phyloP scores from a whole-genome alignment of 148 eudicot species.

The Chenopodium suecicum region DNA sequence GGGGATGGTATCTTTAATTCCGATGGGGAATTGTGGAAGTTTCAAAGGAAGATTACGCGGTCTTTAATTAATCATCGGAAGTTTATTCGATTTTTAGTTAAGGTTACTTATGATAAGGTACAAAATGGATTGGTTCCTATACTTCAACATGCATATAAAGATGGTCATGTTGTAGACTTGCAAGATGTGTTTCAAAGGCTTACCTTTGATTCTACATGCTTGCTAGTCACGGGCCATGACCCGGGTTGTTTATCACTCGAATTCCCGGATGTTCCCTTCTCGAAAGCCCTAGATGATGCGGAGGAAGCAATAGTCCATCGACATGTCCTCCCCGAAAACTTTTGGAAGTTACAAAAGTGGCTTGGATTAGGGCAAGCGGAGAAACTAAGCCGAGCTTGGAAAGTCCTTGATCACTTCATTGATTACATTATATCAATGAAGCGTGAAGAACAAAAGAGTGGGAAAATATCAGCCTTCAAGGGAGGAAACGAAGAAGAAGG shows the following conservation, averaged over 20 bases:
- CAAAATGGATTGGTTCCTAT: conserved; percentile 32
- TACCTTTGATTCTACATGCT: conserved; percentile 35
- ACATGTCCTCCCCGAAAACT: conserved; percentile 26
- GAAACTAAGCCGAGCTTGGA: conserved; percentile 30
- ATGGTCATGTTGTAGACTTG: conserved; percentile 31
- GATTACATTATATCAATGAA: conserved; percentile 24
- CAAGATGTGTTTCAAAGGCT: conserved; percentile 42
- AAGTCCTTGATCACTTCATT: conserved; percentile 35
- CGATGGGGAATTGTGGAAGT: conserved; percentile 33
- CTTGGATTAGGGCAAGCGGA: conserved; percentile 29
- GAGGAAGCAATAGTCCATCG: conserved; percentile 35
- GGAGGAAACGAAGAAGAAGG: conserved; percentile 24
- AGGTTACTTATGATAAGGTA: conserved; percentile 28
- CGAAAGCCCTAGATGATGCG: conserved; percentile 36
- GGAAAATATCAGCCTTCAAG: not conserved
- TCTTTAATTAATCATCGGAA: conserved; percentile 26
- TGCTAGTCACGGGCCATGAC: conserved; percentile 33
- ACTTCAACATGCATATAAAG: conserved; percentile 29
- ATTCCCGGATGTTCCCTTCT: conserved; percentile 29
- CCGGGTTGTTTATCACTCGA: conserved; percentile 33
- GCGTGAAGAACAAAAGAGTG: conserved; percentile 12
- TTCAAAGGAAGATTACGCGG: conserved; percentile 28
- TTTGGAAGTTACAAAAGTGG: conserved; percentile 28
- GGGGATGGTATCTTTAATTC: conserved; percentile 36
- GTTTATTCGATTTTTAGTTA: conserved; percentile 28